Base-by-base conservation (phyloP, 129 eudicot species). In the Pseudognaphalium luteoalbum region DNA sequence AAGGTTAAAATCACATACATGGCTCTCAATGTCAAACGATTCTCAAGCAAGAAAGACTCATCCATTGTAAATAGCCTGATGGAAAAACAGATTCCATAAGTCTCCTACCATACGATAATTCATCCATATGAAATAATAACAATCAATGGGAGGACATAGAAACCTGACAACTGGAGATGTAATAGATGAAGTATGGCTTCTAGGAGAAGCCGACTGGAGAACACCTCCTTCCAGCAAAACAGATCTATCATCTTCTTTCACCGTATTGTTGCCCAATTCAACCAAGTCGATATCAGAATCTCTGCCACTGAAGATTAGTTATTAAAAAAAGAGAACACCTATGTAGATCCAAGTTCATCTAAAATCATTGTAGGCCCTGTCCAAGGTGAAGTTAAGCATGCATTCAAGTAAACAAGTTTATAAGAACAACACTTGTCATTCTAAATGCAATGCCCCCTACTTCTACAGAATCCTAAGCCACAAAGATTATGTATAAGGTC, bases 201-300 rank as follows among this genome's bases (percentile, higher is more conserved):
- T 76, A 73, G 89, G 88, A 51, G 98, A 88, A 70, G 90, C 84
- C 12, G 97, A 81, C 76, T 91, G 87, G 77, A 91, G 33, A 42
- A 86, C 90, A 54, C 98, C 96, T 39, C 98, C 96, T 87, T 94
- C 98, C 75, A 94, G 75, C 72, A 94, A 82, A 50, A 85, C 90
- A 83, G 87, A 89, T 7, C 89, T 81, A 73, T 94, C 97, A 85
- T 94, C 98, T 78, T 94, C 96, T 85, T 87, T 87, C 34, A 84
- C 87, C 30, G 83, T 66, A 5, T 78, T 62, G 69, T 73, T 52
- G 81, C 71, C 37, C 80, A 89, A 68, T 81, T 91, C 97, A 82
- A 78, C 86, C 81, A 94, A 78, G 83, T 90, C 89, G 79, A 73
- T 85, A 81, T 94, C 97, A 63, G 96, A 87, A 77, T 94, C 97